Evolutionary conservation across 2,329 filamentous ascomycete genomes (phyloP).

Genomic region (Ilyonectria sp.): DNA sequence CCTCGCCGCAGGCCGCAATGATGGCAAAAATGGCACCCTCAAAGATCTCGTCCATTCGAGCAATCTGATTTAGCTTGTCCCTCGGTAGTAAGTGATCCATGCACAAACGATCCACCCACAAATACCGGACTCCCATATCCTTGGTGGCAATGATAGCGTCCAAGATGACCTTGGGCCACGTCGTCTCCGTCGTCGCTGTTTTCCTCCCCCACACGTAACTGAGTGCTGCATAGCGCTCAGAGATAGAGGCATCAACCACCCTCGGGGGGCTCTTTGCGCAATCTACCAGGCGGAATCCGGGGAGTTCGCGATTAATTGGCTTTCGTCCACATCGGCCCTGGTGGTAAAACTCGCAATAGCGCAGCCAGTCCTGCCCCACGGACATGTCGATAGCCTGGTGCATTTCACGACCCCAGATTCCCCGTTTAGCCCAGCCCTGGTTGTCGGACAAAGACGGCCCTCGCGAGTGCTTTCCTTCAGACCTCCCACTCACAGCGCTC

Average conservation of each 20-base stretch:
- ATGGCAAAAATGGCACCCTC: conserved; percentile 54
- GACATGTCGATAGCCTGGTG: conserved; percentile 49
- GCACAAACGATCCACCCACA: conserved; percentile 58
- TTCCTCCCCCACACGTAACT: conserved; percentile 55
- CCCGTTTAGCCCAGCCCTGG: conserved; percentile 49
- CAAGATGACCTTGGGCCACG: conserved; percentile 52
- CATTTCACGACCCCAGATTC: conserved; percentile 54
- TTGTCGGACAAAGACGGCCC: conserved; percentile 39
- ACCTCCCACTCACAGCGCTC: conserved; percentile 31
- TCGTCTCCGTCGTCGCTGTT: conserved; percentile 31
- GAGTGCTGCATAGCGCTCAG: conserved; percentile 51
- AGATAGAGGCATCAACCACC: conserved; percentile 48
- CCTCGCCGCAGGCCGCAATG: conserved; percentile 55
- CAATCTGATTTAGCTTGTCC: conserved; percentile 51
- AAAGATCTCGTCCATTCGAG: conserved; percentile 57
- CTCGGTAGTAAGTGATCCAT: conserved; percentile 46
- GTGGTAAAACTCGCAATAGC: conserved; percentile 54
- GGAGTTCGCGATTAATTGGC: conserved; percentile 43
- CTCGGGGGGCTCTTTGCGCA: conserved; percentile 51
- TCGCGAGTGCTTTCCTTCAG: conserved; percentile 39
- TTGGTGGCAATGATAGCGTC: conserved; percentile 52
- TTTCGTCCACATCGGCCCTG: conserved; percentile 51
- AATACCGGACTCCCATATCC: conserved; percentile 52
- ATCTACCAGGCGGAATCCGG: conserved; percentile 53
- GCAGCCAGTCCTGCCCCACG: conserved; percentile 52